These are phyloP conservation scores for Tuber brumale DNA, from an alignment of 495 filamentous ascomycete genomes.

Conservation along the genomic window DNA sequence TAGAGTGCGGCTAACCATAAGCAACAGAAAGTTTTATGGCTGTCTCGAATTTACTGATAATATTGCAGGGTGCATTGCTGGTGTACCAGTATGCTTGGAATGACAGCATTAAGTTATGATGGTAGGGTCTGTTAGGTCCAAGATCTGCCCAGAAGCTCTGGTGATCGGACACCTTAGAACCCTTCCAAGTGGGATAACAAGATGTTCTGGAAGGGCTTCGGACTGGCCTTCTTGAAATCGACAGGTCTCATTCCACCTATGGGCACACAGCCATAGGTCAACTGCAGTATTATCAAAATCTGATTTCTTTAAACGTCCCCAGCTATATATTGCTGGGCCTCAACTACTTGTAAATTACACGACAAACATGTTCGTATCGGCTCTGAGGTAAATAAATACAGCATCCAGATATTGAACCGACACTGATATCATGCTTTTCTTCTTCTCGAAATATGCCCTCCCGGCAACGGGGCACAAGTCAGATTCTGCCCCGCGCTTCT, in stretches of 20 bases:
- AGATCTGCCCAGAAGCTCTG: neutral
- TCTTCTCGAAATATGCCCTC: neutral
- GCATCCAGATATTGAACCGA: too few relatives aligned
- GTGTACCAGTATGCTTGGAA: neutral
- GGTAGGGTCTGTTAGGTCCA: neutral
- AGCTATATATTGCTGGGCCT: neutral
- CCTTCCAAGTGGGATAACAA: neutral
- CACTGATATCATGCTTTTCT: too few relatives aligned
- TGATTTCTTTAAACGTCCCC: neutral
- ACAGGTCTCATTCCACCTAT: neutral
- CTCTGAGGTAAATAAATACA: neutral
- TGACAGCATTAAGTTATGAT: neutral
- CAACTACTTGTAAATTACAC: neutral
- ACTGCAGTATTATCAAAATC: neutral
- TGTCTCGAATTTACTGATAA: neutral
- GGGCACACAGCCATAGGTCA: neutral
- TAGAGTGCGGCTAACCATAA: neutral
- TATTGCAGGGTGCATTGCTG: neutral
- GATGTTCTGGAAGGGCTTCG: neutral
- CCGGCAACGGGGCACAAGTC: neutral
- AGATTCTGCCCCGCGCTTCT: neutral
- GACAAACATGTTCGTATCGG: neutral
- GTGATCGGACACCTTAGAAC: neutral
- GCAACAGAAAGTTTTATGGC: neutral
- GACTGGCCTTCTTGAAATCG: neutral